Percentiles rank a stretch among this genome's conserved stretches.
These are phyloP conservation scores for Calycina marina DNA, from an alignment of 2,329 filamentous ascomycete species.

Conservation along the genomic window DNA sequence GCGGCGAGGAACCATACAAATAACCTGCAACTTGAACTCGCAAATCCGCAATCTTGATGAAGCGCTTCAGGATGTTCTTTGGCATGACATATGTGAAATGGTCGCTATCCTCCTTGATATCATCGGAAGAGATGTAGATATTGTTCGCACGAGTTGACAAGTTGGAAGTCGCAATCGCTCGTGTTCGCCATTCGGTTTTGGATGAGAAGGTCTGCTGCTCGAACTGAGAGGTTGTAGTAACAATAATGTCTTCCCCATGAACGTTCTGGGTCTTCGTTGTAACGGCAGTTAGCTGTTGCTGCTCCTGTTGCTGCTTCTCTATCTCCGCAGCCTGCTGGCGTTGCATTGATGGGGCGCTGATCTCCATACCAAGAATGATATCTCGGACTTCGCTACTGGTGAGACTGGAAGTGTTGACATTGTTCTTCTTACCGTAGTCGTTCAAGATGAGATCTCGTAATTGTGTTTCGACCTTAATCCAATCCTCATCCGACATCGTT, in stretches of 20 bases:
- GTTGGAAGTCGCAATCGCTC: conserved; percentile 93
- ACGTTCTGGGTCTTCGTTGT: conserved; percentile 98
- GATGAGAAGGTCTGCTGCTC: conserved; percentile 96
- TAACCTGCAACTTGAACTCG: conserved; percentile 94
- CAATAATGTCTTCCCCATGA: conserved; percentile 93
- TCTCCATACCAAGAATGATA: conserved; percentile 99
- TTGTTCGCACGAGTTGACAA: conserved; percentile 89
- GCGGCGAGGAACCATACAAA: conserved; percentile 81
- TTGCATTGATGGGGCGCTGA: conserved; percentile 94
- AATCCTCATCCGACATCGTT: conserved; percentile 82
- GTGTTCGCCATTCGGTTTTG: conserved; percentile 96
- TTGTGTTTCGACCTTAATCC: conserved; percentile 99
- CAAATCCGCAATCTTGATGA: conserved; percentile 93
- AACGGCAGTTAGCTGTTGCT: conserved; percentile 89
- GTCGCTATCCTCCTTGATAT: conserved; percentile 78
- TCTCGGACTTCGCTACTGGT: conserved; percentile 95
- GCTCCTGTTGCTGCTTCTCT: conserved; percentile 96
- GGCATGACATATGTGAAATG: conserved; percentile 94
- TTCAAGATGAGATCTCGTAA: conserved; percentile 91
- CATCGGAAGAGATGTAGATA: conserved; percentile 95
- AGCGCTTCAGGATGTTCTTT: conserved; percentile 95
- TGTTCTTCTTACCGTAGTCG: conserved; percentile 99
- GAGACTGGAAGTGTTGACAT: conserved; percentile 93
- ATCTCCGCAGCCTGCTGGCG: conserved; percentile 97
- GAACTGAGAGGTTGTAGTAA: conserved; percentile 94